A percentile compares a stretch with the other conserved stretches of the same genome.
Evolutionary conservation across 2,329 filamentous ascomycete genomes (phyloP).

Genomic region (Mycogone perniciosa): DNA sequence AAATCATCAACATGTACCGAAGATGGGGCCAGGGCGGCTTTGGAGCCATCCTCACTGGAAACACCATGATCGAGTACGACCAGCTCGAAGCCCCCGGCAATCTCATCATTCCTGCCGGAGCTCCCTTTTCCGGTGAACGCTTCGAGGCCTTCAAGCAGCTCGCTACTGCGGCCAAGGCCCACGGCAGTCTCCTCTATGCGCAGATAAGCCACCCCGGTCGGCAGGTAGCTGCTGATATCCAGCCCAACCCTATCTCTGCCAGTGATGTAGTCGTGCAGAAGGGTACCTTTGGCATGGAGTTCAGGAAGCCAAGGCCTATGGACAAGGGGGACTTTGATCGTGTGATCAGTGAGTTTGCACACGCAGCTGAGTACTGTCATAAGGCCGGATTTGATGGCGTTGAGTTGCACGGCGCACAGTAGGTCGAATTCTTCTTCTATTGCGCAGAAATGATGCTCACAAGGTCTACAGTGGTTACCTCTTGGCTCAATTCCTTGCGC

Average conservation of each 20-base stretch:
- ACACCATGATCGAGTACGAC: conserved; percentile 58
- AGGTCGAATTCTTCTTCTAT: conserved; percentile 8
- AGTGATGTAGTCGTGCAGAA: conserved; percentile 31
- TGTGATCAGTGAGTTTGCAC: conserved; percentile 55
- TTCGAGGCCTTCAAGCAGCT: conserved; percentile 56
- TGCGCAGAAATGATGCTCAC: not conserved
- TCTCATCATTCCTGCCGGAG: conserved; percentile 49
- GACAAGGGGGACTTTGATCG: conserved; percentile 47
- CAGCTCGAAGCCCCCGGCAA: conserved; percentile 52
- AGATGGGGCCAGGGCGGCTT: conserved; percentile 52
- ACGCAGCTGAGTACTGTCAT: conserved; percentile 55
- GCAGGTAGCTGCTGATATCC: conserved; percentile 14
- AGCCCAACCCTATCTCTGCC: conserved; percentile 34
- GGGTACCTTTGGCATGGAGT: conserved; percentile 22
- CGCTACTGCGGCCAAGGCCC: conserved; percentile 46
- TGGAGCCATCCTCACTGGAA: conserved; percentile 55
- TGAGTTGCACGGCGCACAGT: conserved; percentile 46
- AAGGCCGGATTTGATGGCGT: conserved; percentile 55
- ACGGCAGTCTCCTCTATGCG: conserved; percentile 54
- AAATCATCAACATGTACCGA: conserved; percentile 48
- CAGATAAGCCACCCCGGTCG: conserved; percentile 57
- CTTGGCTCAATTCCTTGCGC: conserved; percentile 46
- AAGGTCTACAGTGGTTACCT: conserved; percentile 38
- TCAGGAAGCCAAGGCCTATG: conserved; percentile 46
- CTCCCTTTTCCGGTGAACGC: conserved; percentile 46